Conservation (phyloP, 2,329 filamentous ascomycete genomes). For the Ophiostoma himal-ulmi region DNA sequence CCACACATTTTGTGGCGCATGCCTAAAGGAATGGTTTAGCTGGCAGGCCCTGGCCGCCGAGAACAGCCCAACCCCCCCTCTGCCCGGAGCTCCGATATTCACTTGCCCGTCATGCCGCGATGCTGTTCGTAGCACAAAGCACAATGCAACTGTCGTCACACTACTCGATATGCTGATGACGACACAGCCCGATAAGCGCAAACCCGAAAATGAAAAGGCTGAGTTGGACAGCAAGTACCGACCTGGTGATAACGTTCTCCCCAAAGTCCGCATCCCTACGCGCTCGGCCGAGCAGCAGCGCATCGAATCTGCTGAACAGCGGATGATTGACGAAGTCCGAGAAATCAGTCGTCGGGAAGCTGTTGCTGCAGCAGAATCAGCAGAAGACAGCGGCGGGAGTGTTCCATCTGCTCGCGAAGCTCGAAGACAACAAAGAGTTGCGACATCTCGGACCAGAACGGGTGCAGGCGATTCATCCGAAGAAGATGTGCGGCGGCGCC, state of each 20-base stretch:
- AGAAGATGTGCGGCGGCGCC: constrained; percentile 34
- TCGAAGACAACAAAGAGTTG: constrained; percentile 24
- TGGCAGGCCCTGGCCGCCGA: constrained; percentile 64
- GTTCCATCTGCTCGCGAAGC: constrained; percentile 8
- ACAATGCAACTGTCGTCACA: constrained; percentile 85
- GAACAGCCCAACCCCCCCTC: constrained; percentile 44
- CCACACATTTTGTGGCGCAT: constrained; percentile 93
- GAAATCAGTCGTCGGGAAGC: constrained; percentile 67
- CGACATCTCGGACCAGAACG: constrained; percentile 22
- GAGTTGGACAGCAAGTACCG: constrained; percentile 72
- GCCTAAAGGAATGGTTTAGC: constrained; percentile 91
- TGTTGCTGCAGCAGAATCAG: constrained; percentile 39
- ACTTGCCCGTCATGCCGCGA: constrained; percentile 93
- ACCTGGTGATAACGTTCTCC: constrained; percentile 74
- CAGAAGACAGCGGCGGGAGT: constrained; percentile 17
- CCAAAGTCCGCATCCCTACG: constrained; percentile 48
- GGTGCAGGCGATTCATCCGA: constrained; percentile 27
- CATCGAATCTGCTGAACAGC: constrained; percentile 60
- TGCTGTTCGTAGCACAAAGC: constrained; percentile 74
- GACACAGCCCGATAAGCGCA: constrained; percentile 70
- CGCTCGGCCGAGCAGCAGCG: constrained; percentile 49
- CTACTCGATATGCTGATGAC: constrained; percentile 82
- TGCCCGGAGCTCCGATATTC: constrained; percentile 51
- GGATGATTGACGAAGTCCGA: constrained; percentile 64
- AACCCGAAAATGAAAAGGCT: constrained; percentile 64